Percentiles rank a stretch among this genome's conserved stretches.
phyloP scores from a whole-genome alignment of 768 basidiomycete genomes.

The Suillus paluster region DNA sequence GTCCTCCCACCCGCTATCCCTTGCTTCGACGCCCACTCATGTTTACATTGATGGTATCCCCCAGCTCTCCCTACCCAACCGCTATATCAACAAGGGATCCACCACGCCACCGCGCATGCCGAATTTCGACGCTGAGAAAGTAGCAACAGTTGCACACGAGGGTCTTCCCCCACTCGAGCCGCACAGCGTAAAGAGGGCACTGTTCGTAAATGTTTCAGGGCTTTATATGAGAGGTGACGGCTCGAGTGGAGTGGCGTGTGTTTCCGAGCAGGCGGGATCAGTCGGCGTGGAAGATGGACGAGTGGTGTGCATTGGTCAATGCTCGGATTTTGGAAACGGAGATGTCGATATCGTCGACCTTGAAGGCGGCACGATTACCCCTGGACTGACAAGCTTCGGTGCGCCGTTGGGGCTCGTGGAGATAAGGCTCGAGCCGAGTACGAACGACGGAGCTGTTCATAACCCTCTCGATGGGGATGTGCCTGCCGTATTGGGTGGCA shows the following conservation, averaged over 20 bases:
- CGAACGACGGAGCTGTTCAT: slow-evolving; percentile 65
- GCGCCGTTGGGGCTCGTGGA: slow-evolving; percentile 71
- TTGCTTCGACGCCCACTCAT: slow-evolving; percentile 75
- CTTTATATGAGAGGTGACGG: slow-evolving; percentile 42
- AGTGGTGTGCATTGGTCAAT: slow-evolving; percentile 52
- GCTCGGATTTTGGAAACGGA: slow-evolving; percentile 25
- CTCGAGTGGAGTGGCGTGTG: slow-evolving; percentile 29
- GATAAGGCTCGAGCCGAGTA: slow-evolving; percentile 69
- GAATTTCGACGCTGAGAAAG: slow-evolving; percentile 71
- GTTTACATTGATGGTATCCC: slow-evolving; percentile 88
- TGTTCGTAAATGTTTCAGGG: slow-evolving; percentile 68
- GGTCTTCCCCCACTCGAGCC: slow-evolving; percentile 76
- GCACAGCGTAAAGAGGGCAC: slow-evolving; percentile 39
- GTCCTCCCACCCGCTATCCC: slow-evolving; percentile 74
- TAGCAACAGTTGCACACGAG: slow-evolving; percentile 62
- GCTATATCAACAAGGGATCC: slow-evolving; percentile 41
- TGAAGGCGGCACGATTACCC: slow-evolving; percentile 69
- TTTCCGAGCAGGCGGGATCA: slow-evolving; percentile 27
- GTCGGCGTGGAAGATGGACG: slow-evolving; percentile 54
- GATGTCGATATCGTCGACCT: slow-evolving; percentile 54
- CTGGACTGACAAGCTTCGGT: slow-evolving; percentile 75
- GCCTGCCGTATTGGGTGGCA: slow-evolving; percentile 56
- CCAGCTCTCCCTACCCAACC: slow-evolving; percentile 57
- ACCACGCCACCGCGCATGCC: slow-evolving; percentile 57
- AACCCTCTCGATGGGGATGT: slow-evolving; percentile 54